A percentile compares a stretch with the other conserved stretches of the same genome.
These are phyloP conservation scores for Plectosphaerella plurivora DNA, from an alignment of 2,329 filamentous ascomycete species.

Conservation along the genomic window DNA sequence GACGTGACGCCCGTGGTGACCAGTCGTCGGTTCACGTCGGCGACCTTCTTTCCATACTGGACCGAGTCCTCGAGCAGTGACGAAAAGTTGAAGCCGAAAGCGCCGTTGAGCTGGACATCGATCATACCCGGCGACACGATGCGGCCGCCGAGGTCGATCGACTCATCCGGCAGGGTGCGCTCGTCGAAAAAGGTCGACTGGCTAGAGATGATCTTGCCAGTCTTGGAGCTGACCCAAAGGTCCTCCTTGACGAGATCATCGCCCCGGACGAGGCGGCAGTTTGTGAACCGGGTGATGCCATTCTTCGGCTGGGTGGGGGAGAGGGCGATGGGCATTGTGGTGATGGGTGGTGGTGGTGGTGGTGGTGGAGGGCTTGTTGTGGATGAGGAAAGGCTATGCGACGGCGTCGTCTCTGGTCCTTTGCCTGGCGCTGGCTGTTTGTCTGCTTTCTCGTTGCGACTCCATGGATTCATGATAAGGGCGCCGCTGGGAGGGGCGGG, in stretches of 20 bases:
- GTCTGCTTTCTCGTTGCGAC: slow-evolving; percentile 7
- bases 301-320: slow-evolving; percentile 30
- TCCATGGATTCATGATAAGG: slow-evolving; percentile 7
- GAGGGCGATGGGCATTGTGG: slow-evolving; percentile 42
- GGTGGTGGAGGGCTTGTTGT: slow-evolving; percentile 13
- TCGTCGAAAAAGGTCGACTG: slow-evolving; percentile 66
- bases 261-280: slow-evolving; percentile 72
- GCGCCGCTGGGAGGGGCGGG: neutral
- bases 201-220: slow-evolving; percentile 75
- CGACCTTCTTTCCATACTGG: slow-evolving; percentile 69
- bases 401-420: neutral
- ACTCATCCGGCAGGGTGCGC: slow-evolving; percentile 63
- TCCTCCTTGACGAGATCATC: slow-evolving; percentile 68
- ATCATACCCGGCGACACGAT: slow-evolving; percentile 85
- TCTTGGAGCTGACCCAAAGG: slow-evolving; percentile 81
- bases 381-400: too few species aligned
- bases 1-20: slow-evolving; percentile 80
- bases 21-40: slow-evolving; percentile 65
- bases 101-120: slow-evolving; percentile 88
- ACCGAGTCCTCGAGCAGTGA: slow-evolving; percentile 64
- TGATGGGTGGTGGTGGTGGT: slow-evolving; percentile 20
- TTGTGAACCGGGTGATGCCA: slow-evolving; percentile 81
- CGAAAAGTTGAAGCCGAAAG: slow-evolving; percentile 90
- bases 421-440: slow-evolving; percentile 4
- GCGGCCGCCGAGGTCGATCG: slow-evolving; percentile 75